A percentile compares a stretch with the other conserved stretches of the same genome.
Conservation (phyloP, 2,329 filamentous ascomycete species). For the Sclerotinia sclerotiorum region DNA sequence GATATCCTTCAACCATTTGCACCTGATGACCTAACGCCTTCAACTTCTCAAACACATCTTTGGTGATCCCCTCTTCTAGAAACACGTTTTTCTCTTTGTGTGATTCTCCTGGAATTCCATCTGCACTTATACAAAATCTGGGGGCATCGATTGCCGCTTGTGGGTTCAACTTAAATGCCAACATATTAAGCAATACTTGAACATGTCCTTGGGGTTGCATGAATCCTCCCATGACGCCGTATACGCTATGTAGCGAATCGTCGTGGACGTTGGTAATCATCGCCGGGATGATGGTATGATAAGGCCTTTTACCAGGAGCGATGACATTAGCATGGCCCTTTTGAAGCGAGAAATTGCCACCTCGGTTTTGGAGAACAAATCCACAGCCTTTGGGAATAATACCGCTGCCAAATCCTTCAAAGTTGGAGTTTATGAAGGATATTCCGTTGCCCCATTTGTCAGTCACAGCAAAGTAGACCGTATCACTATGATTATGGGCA, state of each 20-base stretch:
- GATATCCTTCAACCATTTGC: slow-evolving; percentile 62
- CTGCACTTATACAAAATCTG: slow-evolving; percentile 78
- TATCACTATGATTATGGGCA: slow-evolving; percentile 83
- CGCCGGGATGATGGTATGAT: slow-evolving; percentile 96
- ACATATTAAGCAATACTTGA: slow-evolving; percentile 86
- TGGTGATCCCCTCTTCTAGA: slow-evolving; percentile 78
- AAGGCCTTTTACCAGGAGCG: slow-evolving; percentile 81
- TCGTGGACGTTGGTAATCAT: slow-evolving; percentile 78
- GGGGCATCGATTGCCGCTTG: slow-evolving; percentile 90
- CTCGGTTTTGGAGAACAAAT: slow-evolving; percentile 93
- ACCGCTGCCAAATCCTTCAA: slow-evolving; percentile 79
- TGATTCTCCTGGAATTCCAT: slow-evolving; percentile 61
- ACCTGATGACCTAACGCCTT: slow-evolving; percentile 71
- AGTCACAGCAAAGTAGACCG: slow-evolving; percentile 87
- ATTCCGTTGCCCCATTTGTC: slow-evolving; percentile 85
- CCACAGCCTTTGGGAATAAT: slow-evolving; percentile 86
- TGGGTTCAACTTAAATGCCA: slow-evolving; percentile 76
- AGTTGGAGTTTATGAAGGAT: slow-evolving; percentile 96
- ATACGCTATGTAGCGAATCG: slow-evolving; percentile 76
- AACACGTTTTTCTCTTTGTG: slow-evolving; percentile 61
- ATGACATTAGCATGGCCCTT: slow-evolving; percentile 75
- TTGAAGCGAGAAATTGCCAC: slow-evolving; percentile 77
- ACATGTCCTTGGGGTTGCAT: slow-evolving; percentile 98
- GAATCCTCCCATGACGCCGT: slow-evolving; percentile 96
- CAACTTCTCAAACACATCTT: slow-evolving; percentile 66